Percentiles rank a stretch among this genome's conserved stretches.
These are phyloP conservation scores for Diaporthe sp. DNA, from an alignment of 2,329 filamentous ascomycete species.

Conservation along the genomic window DNA sequence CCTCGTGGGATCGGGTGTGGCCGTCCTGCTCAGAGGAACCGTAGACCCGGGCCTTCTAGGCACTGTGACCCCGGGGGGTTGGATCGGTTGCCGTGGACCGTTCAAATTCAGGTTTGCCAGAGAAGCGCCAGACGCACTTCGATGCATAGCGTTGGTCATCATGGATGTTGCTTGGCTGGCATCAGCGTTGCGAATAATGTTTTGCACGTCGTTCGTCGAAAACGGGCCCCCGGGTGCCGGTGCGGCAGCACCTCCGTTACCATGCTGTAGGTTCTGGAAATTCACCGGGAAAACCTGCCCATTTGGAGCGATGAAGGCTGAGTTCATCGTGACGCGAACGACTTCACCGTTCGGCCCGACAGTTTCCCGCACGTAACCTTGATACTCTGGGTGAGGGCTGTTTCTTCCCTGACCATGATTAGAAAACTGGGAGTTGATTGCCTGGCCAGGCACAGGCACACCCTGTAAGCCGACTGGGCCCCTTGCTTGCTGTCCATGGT, in stretches of 20 bases:
- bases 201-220: conserved; percentile 60
- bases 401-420: conserved; percentile 47
- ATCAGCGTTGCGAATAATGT: conserved; percentile 61
- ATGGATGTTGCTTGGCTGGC: conserved; percentile 57
- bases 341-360: conserved; percentile 65
- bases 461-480: conserved; percentile 57
- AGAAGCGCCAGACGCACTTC: conserved; percentile 63
- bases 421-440: conserved; percentile 40
- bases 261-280: conserved; percentile 43
- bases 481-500: conserved; percentile 59
- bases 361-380: conserved; percentile 63
- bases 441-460: conserved; percentile 49
- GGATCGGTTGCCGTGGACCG: conserved; percentile 48
- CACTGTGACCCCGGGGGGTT: conserved; percentile 58
- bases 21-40: conserved; percentile 60
- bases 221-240: conserved; percentile 50
- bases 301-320: conserved; percentile 48
- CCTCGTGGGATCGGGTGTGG: conserved; percentile 61
- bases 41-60: conserved; percentile 53
- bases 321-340: conserved; percentile 66
- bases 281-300: conserved; percentile 43
- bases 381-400: conserved; percentile 51
- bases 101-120: conserved; percentile 54
- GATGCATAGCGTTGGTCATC: conserved; percentile 64
- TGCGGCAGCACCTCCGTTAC: conserved; percentile 42